Conservation (phyloP, 352 stramenopile genomes). For the Pythium aphanidermatum region DNA sequence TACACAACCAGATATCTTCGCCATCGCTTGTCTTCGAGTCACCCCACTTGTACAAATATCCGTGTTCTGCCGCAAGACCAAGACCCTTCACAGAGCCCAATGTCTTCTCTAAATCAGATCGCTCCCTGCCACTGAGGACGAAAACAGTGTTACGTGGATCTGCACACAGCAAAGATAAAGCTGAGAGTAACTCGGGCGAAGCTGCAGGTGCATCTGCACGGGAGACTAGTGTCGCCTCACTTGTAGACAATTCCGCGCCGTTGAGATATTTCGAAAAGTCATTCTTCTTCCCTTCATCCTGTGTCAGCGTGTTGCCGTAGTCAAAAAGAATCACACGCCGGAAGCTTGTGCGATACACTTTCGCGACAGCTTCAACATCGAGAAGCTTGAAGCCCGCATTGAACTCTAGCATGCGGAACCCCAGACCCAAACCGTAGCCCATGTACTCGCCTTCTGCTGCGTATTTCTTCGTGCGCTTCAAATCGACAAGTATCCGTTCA, state of each 20-base stretch:
- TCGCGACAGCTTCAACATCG: conserved; percentile 86
- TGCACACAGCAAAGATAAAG: conserved; percentile 89
- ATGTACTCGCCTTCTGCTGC: conserved; percentile 89
- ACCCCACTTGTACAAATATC: conserved; percentile 97
- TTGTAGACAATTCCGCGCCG: conserved; percentile 20
- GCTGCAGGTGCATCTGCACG: conserved; percentile 34
- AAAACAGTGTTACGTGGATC: conserved; percentile 98
- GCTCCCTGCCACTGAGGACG: conserved; percentile 96
- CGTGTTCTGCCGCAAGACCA: conserved; percentile 96
- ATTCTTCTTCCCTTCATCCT: conserved; percentile 74
- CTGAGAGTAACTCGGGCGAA: conserved; percentile 76
- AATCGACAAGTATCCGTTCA: conserved; percentile 94
- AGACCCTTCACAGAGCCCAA: conserved; percentile 93
- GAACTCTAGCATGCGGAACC: conserved; percentile 96
- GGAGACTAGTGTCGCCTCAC: conserved; percentile 27
- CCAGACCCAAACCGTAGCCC: conserved; percentile 92
- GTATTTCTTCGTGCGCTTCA: conserved; percentile 93
- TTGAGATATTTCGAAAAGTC: conserved; percentile 86
- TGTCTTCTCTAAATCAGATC: conserved; percentile 90
- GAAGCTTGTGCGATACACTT: conserved; percentile 83
- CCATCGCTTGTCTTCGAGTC: conserved; percentile 22
- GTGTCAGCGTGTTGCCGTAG: conserved; percentile 97
- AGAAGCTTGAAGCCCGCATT: conserved; percentile 94
- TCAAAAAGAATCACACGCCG: conserved; percentile 96
- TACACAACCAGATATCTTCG: conserved; percentile 72